Conservation (phyloP, 2,329 filamentous ascomycete genomes). For the Bipolaris sorokiniana region DNA sequence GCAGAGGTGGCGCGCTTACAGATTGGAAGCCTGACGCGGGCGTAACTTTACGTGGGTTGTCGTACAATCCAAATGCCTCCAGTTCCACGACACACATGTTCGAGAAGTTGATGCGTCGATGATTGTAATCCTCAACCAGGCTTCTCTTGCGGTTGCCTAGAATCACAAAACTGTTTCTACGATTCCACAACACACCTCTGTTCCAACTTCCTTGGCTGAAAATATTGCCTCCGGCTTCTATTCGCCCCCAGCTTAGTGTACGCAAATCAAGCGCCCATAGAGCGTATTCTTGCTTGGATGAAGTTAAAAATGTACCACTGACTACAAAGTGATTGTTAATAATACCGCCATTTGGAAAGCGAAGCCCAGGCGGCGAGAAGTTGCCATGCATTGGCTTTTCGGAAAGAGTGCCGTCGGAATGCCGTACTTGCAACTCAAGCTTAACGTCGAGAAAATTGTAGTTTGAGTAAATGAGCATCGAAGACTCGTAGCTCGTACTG, state of each 20-base stretch:
- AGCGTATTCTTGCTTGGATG: conserved; percentile 97
- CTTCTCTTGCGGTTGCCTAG: conserved; percentile 92
- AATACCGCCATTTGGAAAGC: conserved; percentile 94
- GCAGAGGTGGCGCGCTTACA: conserved; percentile 72
- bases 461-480: conserved; percentile 98
- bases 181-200: conserved; percentile 88
- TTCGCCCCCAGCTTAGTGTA: conserved; percentile 90
- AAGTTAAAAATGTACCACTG: conserved; percentile 95
- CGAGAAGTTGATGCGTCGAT: conserved; percentile 94
- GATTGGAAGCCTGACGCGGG: conserved; percentile 86
- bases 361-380: conserved; percentile 86
- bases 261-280: conserved; percentile 92
- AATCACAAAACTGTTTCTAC: conserved; percentile 93
- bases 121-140: conserved; percentile 97
- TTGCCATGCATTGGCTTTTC: conserved; percentile 89
- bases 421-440: conserved; percentile 86
- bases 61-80: conserved; percentile 95
- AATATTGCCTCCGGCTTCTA: conserved; percentile 88
- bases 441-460: conserved; percentile 99
- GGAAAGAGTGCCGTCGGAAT: conserved; percentile 79
- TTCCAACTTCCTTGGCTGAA: conserved; percentile 99
- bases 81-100: conserved; percentile 97
- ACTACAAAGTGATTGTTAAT: conserved; percentile 97
- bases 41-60: conserved; percentile 81
- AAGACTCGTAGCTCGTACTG: conserved; percentile 55